Evolutionary conservation across 345 rosid species (phyloP), one percentile per base, ranked within the genome.

Genomic region (Garcia nutans): DNA sequence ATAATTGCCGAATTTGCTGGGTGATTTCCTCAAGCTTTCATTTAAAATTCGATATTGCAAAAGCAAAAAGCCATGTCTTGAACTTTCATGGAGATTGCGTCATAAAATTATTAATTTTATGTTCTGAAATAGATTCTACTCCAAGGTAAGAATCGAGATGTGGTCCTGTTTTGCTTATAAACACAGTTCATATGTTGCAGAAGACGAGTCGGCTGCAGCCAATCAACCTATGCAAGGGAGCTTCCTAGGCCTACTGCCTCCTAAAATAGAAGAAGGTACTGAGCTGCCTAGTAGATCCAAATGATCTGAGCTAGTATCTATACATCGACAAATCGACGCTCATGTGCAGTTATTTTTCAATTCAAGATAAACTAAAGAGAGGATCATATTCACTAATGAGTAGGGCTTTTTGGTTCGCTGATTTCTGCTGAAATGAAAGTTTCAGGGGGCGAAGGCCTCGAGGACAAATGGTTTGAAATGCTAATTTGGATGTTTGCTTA

Each of bases 221-320:
- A 78, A 76, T 74, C 86, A 86, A 80, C 82, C 90, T 12, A 87
- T 77, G 69, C 91, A 88, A n/a, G 99, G 97, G 62, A 95, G 99
- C 89, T 93, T 95, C 79, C 74, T 93, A 70, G 87, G 86, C 69
- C 91, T 89, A 60, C 81, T 91, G 85, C 94, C 97, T 68, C 80
- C 94, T 28, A 91, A 85, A 79, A 75, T 80, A 16, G 93, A 89
- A 2, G 96, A 91, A 80, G 87, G 80, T 60, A 88, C 91, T 0
- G 94, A 85, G 84, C 85, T 85, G 76, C 85, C 85, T 49, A 82
- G 82, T 42, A 84, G 80, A 78, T 80, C 86, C 10, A 75, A 86
- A 68, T 90, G 82, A 86, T 75, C 77, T 10, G 20, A 41, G 41
- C 54, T 74, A 28, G 69, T 20, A 7, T 56, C 37, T 57, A 75